These are phyloP conservation scores for Oryza meridionalis DNA, from an alignment of 176 grass and related monocot genomes.

Conservation along the genomic window DNA sequence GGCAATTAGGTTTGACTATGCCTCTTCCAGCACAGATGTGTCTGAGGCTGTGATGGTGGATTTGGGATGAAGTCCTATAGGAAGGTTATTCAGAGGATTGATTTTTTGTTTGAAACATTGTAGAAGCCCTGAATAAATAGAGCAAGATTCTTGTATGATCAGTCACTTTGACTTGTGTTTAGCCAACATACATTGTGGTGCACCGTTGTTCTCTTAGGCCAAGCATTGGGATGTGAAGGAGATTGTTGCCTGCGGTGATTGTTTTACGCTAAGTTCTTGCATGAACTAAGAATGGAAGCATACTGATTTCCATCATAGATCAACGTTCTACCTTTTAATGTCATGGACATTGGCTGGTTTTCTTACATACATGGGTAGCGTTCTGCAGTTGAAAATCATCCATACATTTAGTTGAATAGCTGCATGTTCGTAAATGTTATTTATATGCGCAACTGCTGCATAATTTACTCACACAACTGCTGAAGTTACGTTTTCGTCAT, in stretches of 20 bases:
- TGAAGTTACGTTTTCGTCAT: neutral
- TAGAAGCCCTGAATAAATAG: slow-evolving; percentile 25
- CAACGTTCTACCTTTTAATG: neutral
- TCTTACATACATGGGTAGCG: slow-evolving; percentile 5
- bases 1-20: slow-evolving; percentile 25
- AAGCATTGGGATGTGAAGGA: neutral
- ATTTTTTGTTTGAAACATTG: slow-evolving; percentile 27
- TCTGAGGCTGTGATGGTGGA: slow-evolving; percentile 18
- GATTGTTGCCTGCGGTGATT: neutral
- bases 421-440: neutral
- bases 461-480: neutral
- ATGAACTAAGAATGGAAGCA: neutral
- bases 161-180: slow-evolving; percentile 33
- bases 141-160: slow-evolving; percentile 23
- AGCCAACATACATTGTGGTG: neutral
- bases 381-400: neutral
- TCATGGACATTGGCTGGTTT: neutral
- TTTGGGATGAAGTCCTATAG: neutral
- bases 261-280: neutral
- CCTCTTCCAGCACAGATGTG: neutral
- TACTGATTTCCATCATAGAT: slow-evolving; percentile 6
- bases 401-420: neutral
- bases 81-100: slow-evolving; percentile 22
- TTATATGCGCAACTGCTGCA: slow-evolving; percentile 11
- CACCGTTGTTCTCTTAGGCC: neutral